phyloP scores from a whole-genome alignment of 768 basidiomycete species.

The Suillus alpinus region DNA sequence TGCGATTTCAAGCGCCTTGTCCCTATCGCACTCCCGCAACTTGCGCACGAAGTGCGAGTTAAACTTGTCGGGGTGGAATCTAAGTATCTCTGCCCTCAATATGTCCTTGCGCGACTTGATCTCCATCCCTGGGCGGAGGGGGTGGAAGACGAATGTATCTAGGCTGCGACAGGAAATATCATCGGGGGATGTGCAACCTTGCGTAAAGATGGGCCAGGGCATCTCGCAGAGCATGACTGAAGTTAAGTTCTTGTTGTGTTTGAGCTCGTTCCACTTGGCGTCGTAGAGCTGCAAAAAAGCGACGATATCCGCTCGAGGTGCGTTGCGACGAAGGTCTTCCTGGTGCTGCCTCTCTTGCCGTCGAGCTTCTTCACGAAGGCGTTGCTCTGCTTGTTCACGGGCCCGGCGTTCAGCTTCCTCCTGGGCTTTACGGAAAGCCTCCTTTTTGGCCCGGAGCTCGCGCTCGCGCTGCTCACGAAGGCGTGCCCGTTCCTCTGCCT shows the following conservation, averaged over 20 bases:
- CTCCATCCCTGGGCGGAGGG: conserved; percentile 25
- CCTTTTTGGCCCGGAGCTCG: conserved; percentile 15
- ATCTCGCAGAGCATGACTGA: conserved; percentile 30
- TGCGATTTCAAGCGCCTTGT: conserved; percentile 33
- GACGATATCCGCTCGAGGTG: conserved; percentile 7
- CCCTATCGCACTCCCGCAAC: conserved; percentile 32
- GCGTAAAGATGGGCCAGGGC: conserved; percentile 43
- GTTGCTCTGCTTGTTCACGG: conserved; percentile 12
- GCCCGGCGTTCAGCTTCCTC: conserved; percentile 20
- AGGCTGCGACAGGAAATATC: conserved; percentile 38
- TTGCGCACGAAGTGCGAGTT: conserved; percentile 33
- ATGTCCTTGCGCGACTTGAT: conserved; percentile 34
- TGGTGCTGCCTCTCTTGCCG: not conserved
- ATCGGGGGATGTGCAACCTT: conserved; percentile 15
- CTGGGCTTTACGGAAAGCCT: conserved; percentile 7
- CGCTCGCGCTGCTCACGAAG: conserved; percentile 22
- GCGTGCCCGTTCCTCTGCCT: conserved; percentile 11
- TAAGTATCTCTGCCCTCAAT: conserved; percentile 44
- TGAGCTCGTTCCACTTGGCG: conserved; percentile 37
- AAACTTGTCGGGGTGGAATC: conserved; percentile 59
- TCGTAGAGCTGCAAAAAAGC: conserved; percentile 27
- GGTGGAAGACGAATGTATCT: conserved; percentile 39
- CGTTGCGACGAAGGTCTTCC: conserved; percentile 15
- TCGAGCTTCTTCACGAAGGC: conserved; percentile 10
- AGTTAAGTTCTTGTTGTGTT: conserved; percentile 16